These are phyloP conservation scores for Candida smagusa DNA, from an alignment of 1,139 yeast genomes.

Conservation along the genomic window DNA sequence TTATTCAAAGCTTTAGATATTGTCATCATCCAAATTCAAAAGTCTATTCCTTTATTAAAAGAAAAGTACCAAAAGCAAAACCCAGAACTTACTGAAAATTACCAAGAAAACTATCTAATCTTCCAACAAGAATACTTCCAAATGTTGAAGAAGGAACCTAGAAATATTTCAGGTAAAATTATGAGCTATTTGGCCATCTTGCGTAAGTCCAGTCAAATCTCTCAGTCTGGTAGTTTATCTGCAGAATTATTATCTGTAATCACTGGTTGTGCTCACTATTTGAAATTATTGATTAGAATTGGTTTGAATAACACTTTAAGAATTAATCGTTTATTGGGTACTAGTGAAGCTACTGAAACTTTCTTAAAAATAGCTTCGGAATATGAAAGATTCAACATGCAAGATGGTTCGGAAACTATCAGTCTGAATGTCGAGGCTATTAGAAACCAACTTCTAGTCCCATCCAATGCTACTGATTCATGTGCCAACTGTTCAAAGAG, in stretches of 20 bases:
- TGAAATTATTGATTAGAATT: conserved; percentile 77
- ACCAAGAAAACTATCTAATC: conserved; percentile 2
- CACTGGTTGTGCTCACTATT: conserved; percentile 89
- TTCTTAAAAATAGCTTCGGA: conserved; percentile 54
- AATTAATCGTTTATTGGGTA: conserved; percentile 55
- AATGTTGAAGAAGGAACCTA: conserved; percentile 67
- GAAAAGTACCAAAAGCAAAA: conserved; percentile 7
- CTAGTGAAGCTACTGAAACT: conserved; percentile 60
- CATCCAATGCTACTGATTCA: conserved; percentile 70
- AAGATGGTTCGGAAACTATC: conserved; percentile 8
- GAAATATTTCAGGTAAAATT: conserved; percentile 75
- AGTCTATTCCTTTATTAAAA: conserved; percentile 12
- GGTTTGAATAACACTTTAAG: conserved; percentile 76
- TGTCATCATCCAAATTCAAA: conserved; percentile 33
- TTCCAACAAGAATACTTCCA: conserved; percentile 20
- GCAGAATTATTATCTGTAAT: conserved; percentile 70
- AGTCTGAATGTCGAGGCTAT: conserved; percentile 36
- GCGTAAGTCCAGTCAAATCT: conserved; percentile 49
- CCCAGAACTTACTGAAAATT: conserved; percentile 2
- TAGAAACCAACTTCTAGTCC: conserved; percentile 38
- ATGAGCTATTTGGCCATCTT: conserved; percentile 75
- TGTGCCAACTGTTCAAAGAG: conserved; percentile 71
- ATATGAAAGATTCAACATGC: conserved; percentile 35
- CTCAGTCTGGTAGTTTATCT: conserved; percentile 58
- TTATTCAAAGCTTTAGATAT: conserved; percentile 75